phyloP scores from a whole-genome alignment of 257 asterid genomes.

The Thymus mandschuricus region DNA sequence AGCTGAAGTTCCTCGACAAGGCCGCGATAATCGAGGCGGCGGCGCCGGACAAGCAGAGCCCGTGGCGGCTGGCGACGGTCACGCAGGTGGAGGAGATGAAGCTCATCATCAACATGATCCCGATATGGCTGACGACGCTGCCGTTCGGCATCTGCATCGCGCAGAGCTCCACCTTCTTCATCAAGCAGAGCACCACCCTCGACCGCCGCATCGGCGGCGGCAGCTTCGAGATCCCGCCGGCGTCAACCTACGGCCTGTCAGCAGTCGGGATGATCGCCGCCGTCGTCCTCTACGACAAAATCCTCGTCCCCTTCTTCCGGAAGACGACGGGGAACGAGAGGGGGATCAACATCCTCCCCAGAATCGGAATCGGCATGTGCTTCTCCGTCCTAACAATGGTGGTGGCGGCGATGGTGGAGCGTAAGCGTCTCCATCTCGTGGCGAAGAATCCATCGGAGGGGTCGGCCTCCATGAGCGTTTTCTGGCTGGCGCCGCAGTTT shows the following conservation, averaged over 20 bases:
- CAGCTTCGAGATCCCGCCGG: conserved; percentile 64
- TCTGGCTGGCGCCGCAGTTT: conserved; percentile 92
- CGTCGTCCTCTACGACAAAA: conserved; percentile 59
- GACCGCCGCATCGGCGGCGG: conserved; percentile 42
- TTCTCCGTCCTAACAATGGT: conserved; percentile 62
- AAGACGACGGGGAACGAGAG: conserved; percentile 61
- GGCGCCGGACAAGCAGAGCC: conserved; percentile 36
- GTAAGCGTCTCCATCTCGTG: conserved; percentile 47
- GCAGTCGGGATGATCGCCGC: conserved; percentile 76
- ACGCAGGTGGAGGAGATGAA: conserved; percentile 82
- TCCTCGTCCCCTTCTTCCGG: conserved; percentile 68
- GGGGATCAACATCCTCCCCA: conserved; percentile 74
- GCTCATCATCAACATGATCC: conserved; percentile 71
- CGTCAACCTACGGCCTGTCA: conserved; percentile 61
- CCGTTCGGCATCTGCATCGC: conserved; percentile 82
- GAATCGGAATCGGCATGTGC: conserved; percentile 85
- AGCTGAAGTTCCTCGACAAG: conserved; percentile 78
- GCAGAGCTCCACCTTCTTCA: conserved; percentile 81
- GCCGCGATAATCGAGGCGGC: conserved; percentile 66
- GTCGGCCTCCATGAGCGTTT: conserved; percentile 73
- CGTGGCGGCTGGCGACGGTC: conserved; percentile 75
- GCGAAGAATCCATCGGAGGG: conserved; percentile 32
- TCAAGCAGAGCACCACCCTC: conserved; percentile 73
- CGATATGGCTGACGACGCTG: conserved; percentile 77
- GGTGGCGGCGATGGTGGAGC: conserved; percentile 74